These are phyloP conservation scores for Solanum infundibuliforme DNA, from an alignment of 257 asterid species.

Conservation along the genomic window DNA sequence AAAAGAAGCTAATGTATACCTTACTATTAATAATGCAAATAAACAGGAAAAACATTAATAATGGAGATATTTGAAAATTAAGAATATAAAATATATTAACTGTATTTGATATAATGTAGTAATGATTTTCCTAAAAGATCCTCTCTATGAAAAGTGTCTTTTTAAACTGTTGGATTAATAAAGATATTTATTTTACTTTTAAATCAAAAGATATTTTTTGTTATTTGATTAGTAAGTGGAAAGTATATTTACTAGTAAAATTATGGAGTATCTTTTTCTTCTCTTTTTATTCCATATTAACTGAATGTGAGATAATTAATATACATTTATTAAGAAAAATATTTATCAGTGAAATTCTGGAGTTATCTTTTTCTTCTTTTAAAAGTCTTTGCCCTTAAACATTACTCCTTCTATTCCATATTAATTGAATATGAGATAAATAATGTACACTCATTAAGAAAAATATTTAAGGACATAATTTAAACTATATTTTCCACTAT, in stretches of 20 bases:
- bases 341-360: too few relatives aligned
- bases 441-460: too few relatives aligned
- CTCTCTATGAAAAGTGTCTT: neutral
- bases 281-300: too few relatives aligned
- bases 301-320: too few relatives aligned
- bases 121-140: neutral
- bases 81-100: neutral
- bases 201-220: neutral
- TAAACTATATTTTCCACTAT: too few relatives aligned
- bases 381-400: too few relatives aligned
- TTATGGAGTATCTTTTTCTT: neutral
- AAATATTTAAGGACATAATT: too few relatives aligned
- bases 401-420: too few relatives aligned
- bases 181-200: neutral
- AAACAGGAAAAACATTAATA: neutral
- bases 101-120: neutral
- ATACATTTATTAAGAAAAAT: too few relatives aligned
- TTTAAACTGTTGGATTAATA: neutral
- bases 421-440: too few relatives aligned
- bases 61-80: neutral
- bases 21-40: neutral
- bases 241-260: neutral
- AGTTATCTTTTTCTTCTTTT: too few relatives aligned
- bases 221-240: neutral
- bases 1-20: neutral